A percentile compares a stretch with the other conserved stretches of the same genome.
These are phyloP conservation scores for Trichoderma brevicompactum DNA, from an alignment of 2,329 filamentous ascomycete species.

Conservation along the genomic window DNA sequence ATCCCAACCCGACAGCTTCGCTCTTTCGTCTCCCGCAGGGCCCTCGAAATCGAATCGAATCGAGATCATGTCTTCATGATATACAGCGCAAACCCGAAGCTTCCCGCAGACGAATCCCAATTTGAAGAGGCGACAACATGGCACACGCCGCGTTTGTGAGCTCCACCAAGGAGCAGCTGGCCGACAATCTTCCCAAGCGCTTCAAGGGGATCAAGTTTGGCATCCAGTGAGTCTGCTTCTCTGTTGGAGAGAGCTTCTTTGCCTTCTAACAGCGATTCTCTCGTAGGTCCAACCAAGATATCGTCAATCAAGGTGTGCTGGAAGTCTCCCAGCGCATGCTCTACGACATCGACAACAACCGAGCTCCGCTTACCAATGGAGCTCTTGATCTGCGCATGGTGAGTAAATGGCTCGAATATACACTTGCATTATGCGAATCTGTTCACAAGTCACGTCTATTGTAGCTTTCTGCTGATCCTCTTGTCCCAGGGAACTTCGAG, in stretches of 20 bases:
- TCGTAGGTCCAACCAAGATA: conserved; percentile 82
- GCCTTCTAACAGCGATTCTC: not conserved
- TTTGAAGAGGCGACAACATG: conserved; percentile 25
- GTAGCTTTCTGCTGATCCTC: not conserved
- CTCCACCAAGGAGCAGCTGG: conserved; percentile 77
- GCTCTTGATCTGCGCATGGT: conserved; percentile 83
- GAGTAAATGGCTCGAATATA: conserved; percentile 29
- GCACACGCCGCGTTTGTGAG: conserved; percentile 28
- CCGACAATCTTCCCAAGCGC: conserved; percentile 85
- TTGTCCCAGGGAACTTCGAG: conserved; percentile 72
- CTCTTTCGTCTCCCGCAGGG: not conserved
- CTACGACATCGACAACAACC: conserved; percentile 84
- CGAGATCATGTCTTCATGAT: conserved; percentile 27
- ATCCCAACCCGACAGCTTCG: not conserved
- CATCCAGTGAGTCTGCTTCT: conserved; percentile 65
- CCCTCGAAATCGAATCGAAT: not conserved
- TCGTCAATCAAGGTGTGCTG: conserved; percentile 91
- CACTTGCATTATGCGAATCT: not conserved
- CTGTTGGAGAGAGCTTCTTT: not conserved
- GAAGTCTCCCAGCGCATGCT: conserved; percentile 93
- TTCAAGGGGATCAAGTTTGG: conserved; percentile 95
- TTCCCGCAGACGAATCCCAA: conserved; percentile 11
- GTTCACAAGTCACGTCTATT: too few species aligned
- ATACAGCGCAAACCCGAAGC: not conserved
- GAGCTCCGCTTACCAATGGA: conserved; percentile 77